phyloP scores from a whole-genome alignment of 2,329 filamentous ascomycete genomes.

The Didymellaceae sp. region DNA sequence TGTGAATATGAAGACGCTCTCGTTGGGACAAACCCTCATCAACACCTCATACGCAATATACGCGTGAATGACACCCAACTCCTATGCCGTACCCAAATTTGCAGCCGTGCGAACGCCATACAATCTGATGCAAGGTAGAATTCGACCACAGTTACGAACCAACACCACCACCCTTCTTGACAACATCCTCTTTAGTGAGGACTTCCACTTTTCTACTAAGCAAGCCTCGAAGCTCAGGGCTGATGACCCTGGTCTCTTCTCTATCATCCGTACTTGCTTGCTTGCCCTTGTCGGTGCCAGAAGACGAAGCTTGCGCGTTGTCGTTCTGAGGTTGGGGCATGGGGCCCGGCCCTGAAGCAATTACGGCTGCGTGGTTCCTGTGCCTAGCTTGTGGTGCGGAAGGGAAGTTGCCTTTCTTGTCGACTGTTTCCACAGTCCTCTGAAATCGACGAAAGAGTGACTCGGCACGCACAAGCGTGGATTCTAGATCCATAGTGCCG shows the following conservation, averaged over 20 bases:
- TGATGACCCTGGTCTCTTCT: conserved; percentile 63
- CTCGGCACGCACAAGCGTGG: conserved; percentile 86
- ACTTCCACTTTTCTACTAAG: conserved; percentile 66
- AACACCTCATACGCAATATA: neutral
- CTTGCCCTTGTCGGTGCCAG: conserved; percentile 43
- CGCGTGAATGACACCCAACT: conserved; percentile 2
- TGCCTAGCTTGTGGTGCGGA: conserved; percentile 57
- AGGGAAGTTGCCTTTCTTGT: conserved; percentile 89
- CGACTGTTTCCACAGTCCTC: conserved; percentile 85
- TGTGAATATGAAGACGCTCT: neutral
- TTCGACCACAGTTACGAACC: neutral
- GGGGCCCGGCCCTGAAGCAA: conserved; percentile 41
- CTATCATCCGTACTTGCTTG: conserved; percentile 38
- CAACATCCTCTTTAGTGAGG: conserved; percentile 53
- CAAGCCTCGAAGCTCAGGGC: conserved; percentile 66
- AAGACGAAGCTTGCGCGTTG: conserved; percentile 31
- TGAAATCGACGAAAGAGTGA: conserved; percentile 87
- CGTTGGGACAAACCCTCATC: neutral
- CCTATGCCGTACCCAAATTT: neutral
- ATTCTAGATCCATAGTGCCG: conserved; percentile 87
- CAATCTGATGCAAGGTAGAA: conserved; percentile 11
- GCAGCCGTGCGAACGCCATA: conserved; percentile 8
- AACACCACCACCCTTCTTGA: conserved; percentile 22
- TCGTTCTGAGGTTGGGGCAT: conserved; percentile 25
- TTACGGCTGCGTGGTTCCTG: conserved; percentile 51